Percentiles rank a stretch among this genome's conserved stretches.
Evolutionary conservation across 805 yeast genomes (phyloP).

Genomic region (Wickerhamomyces xylosicus): DNA sequence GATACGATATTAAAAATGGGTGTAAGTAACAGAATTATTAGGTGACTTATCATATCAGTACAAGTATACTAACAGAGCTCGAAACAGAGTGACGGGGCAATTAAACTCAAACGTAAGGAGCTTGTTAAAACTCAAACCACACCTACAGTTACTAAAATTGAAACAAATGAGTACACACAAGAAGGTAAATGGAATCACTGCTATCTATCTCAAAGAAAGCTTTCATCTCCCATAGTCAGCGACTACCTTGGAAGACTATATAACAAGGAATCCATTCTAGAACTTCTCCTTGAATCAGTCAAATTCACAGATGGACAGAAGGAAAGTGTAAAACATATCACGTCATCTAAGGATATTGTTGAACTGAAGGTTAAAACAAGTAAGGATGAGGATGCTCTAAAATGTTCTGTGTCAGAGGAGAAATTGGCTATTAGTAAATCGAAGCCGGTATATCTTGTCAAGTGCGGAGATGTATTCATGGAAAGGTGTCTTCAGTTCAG

Average conservation of each 20-base stretch:
- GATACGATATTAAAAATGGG: too few species aligned
- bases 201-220: conserved; percentile 28
- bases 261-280: conserved; percentile 53
- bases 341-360: conserved; percentile 32
- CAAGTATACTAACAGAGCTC: too few species aligned
- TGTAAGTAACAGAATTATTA: too few species aligned
- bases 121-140: conserved; percentile 19
- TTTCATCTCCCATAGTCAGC: conserved; percentile 47
- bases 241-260: conserved; percentile 61
- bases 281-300: conserved; percentile 34
- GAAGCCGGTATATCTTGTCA: conserved; percentile 33
- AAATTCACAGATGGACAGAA: conserved; percentile 17
- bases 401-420: conserved; percentile 29
- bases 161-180: conserved; percentile 15
- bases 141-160: conserved; percentile 9
- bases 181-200: conserved; percentile 38
- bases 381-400: conserved; percentile 15
- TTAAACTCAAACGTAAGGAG: conserved; percentile 50
- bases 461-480: conserved; percentile 34
- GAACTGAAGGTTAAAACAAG: conserved; percentile 25
- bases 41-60: too few species aligned
- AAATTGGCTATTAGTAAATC: conserved; percentile 25
- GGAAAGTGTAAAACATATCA: conserved; percentile 22
- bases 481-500: conserved; percentile 20
- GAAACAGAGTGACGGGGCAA: conserved; percentile 58